Evolutionary conservation across 2,329 filamentous ascomycete species (phyloP).

Genomic region (Pseudogymnoascus sp.): DNA sequence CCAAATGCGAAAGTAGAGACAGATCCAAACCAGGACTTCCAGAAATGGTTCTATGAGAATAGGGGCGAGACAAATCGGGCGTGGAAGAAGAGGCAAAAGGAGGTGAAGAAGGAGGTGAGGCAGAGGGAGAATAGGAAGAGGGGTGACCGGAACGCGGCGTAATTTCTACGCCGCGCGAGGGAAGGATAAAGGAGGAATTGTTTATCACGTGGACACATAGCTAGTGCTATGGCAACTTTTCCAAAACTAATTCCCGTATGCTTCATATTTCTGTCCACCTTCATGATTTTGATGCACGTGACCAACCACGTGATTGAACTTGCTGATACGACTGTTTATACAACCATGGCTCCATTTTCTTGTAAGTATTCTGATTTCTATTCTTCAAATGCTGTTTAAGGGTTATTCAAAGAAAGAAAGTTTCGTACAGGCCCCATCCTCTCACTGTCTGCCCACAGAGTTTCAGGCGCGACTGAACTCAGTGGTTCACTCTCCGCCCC

Average conservation of each 20-base stretch:
- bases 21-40: constrained; percentile 42
- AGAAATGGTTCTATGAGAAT: constrained; percentile 61
- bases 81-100: constrained; percentile 57
- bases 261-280: neutral
- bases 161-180: neutral
- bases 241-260: neutral
- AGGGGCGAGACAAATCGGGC: constrained; percentile 54
- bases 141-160: constrained; percentile 19
- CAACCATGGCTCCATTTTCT: neutral
- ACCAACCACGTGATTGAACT: neutral
- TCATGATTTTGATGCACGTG: neutral
- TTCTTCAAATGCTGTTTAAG: neutral
- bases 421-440: neutral
- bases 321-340: neutral
- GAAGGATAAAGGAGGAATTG: neutral
- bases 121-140: constrained; percentile 55
- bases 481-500: neutral
- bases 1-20: constrained; percentile 18
- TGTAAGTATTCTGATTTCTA: neutral
- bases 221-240: neutral
- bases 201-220: neutral
- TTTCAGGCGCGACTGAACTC: neutral
- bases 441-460: neutral
- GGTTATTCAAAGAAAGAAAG: neutral
- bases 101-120: constrained; percentile 55